Conservation (phyloP, 768 basidiomycete genomes). For the Calocybe cyanea region DNA sequence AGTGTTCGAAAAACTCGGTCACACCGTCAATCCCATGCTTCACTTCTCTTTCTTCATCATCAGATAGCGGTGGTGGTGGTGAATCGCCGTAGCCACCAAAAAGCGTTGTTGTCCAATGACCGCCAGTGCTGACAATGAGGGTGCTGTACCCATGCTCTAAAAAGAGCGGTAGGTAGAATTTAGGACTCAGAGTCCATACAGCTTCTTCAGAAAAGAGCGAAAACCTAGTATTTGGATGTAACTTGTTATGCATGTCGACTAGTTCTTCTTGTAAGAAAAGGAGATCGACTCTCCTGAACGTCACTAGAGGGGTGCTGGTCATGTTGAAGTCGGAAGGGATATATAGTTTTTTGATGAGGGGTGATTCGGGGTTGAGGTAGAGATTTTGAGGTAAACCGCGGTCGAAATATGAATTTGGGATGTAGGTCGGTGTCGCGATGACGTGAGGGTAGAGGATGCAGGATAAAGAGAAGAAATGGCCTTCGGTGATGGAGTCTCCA, state of each 20-base stretch:
- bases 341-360: slow-evolving; percentile 29
- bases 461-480: slow-evolving; percentile 71
- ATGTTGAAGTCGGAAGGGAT: slow-evolving; percentile 55
- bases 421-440: slow-evolving; percentile 60
- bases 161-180: slow-evolving; percentile 51
- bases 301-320: slow-evolving; percentile 54
- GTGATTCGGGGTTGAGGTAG: slow-evolving; percentile 55
- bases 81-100: slow-evolving; percentile 31
- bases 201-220: slow-evolving; percentile 53
- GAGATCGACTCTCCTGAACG: slow-evolving; percentile 64
- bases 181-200: slow-evolving; percentile 49
- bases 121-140: slow-evolving; percentile 59
- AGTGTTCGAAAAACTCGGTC: slow-evolving; percentile 54
- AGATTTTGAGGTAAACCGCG: slow-evolving; percentile 64
- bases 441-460: slow-evolving; percentile 67
- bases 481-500: slow-evolving; percentile 69
- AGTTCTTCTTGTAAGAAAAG: slow-evolving; percentile 49
- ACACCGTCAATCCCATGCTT: slow-evolving; percentile 47
- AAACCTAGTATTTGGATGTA: slow-evolving; percentile 30
- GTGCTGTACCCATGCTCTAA: slow-evolving; percentile 53
- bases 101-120: slow-evolving; percentile 64
- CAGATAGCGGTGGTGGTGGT: slow-evolving; percentile 19
- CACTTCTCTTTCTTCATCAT: slow-evolving; percentile 11
- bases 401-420: slow-evolving; percentile 49
- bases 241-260: slow-evolving; percentile 34